Percentiles rank a stretch among this genome's conserved stretches.
Evolutionary conservation across 139 green algal genomes (phyloP).

Genomic region (Volvox africanus): DNA sequence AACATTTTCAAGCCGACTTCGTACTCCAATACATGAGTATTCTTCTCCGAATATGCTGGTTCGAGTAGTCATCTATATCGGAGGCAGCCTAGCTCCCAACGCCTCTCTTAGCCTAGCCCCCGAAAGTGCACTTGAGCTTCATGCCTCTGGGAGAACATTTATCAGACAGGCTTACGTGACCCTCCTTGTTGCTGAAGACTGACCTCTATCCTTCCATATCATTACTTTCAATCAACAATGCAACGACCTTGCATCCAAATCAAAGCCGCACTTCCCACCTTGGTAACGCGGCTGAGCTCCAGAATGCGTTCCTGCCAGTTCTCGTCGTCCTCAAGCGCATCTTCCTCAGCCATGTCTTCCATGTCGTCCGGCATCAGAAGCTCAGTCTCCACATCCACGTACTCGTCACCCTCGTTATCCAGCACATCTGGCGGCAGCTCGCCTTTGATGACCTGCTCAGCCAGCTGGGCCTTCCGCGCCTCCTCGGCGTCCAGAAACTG

Average conservation of each 20-base stretch:
- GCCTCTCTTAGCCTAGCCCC: too few species aligned
- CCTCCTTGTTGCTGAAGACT: too few species aligned
- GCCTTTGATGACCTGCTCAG: neutral
- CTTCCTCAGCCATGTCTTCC: constrained; percentile 28
- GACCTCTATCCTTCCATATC: too few species aligned
- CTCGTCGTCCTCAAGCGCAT: constrained; percentile 47
- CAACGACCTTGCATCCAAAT: neutral
- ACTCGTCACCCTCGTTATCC: constrained; percentile 55
- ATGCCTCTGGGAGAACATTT: too few species aligned
- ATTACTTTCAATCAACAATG: too few species aligned
- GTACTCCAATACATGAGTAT: too few species aligned
- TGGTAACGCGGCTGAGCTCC: constrained; percentile 92
- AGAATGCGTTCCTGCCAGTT: constrained; percentile 72
- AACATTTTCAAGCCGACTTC: too few species aligned
- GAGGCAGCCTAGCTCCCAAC: too few species aligned
- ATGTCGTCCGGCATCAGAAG: constrained; percentile 32
- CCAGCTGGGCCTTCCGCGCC: constrained; percentile 37
- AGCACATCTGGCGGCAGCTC: constrained; percentile 55
- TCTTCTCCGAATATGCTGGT: too few species aligned
- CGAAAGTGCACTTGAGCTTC: too few species aligned
- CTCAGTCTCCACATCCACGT: constrained; percentile 53
- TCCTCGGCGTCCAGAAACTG: constrained; percentile 47
- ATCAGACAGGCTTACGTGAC: too few species aligned
- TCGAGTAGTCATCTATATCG: too few species aligned
- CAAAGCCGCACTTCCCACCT: constrained; percentile 79